Conservation (phyloP, 352 stramenopile species). For the Phytophthora cryptogea region DNA sequence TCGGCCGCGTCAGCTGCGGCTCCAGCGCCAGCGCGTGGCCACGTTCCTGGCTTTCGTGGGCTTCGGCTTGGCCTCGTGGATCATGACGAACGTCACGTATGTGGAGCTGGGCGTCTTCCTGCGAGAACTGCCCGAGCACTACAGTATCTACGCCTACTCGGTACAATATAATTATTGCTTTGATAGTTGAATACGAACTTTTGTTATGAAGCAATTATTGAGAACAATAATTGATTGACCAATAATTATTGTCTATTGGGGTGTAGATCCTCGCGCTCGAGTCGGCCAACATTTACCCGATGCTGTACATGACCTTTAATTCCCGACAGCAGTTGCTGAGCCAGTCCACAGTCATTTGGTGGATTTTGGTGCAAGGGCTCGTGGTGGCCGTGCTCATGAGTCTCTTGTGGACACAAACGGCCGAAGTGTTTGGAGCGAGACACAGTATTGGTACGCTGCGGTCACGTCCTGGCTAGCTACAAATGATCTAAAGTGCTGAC, state of each 20-base stretch:
- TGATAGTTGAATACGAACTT: background rate
- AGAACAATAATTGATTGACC: background rate
- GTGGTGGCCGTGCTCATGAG: conserved; percentile 61
- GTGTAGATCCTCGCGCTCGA: conserved; percentile 68
- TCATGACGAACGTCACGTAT: conserved; percentile 72
- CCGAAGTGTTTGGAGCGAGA: conserved; percentile 43
- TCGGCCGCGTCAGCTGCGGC: background rate
- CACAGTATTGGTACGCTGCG: conserved; percentile 55
- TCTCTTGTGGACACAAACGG: conserved; percentile 55
- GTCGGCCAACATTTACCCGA: conserved; percentile 70
- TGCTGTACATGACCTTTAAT: conserved; percentile 74
- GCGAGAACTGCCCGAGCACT: conserved; percentile 60
- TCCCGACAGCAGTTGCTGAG: conserved; percentile 42
- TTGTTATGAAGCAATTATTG: background rate
- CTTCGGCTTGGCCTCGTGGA: conserved; percentile 65
- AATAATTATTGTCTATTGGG: background rate
- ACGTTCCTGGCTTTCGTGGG: conserved; percentile 60
- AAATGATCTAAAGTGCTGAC: background rate
- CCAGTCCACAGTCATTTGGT: conserved; percentile 59
- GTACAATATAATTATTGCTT: conserved; percentile 21
- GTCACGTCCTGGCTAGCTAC: background rate
- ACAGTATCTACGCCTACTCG: conserved; percentile 74
- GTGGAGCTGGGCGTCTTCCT: conserved; percentile 64
- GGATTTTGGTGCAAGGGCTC: conserved; percentile 50
- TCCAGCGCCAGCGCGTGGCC: conserved; percentile 16